Conservation (phyloP, 75 land plant genomes). For the Pinus taeda region DNA sequence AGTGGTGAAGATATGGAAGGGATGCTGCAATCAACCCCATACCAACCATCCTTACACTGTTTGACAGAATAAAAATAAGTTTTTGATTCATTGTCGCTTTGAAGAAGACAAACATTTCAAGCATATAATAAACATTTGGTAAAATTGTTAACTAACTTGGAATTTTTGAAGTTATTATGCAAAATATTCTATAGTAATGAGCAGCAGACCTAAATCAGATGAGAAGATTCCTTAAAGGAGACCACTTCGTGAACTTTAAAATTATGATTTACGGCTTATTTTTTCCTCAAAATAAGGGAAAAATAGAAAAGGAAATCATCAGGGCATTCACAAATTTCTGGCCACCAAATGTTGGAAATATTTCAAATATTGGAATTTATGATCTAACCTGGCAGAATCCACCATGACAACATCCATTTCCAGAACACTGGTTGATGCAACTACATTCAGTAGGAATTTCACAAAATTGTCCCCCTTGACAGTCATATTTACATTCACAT, state of each 20-base stretch:
- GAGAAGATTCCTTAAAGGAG: background rate
- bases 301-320: background rate
- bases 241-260: background rate
- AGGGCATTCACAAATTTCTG: background rate
- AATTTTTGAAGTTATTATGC: background rate
- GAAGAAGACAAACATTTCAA: slow-evolving; percentile 9
- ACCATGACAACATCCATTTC: slow-evolving; percentile 80
- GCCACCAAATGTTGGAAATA: background rate
- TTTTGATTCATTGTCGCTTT: background rate
- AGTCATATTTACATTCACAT: slow-evolving; percentile 91
- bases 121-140: background rate
- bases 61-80: slow-evolving; percentile 1
- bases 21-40: slow-evolving; percentile 87
- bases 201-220: background rate
- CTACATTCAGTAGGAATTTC: slow-evolving; percentile 56
- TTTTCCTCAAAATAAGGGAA: background rate
- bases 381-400: slow-evolving; percentile 77
- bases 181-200: background rate
- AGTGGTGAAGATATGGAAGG: slow-evolving; percentile 58
- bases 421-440: slow-evolving; percentile 88
- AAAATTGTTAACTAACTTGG: background rate
- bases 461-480: slow-evolving; percentile 64
- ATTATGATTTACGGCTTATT: background rate
- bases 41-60: slow-evolving; percentile 81
- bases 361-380: background rate